Conservation (phyloP, 768 basidiomycete species). For the Cystofilobasidium ferigula region DNA sequence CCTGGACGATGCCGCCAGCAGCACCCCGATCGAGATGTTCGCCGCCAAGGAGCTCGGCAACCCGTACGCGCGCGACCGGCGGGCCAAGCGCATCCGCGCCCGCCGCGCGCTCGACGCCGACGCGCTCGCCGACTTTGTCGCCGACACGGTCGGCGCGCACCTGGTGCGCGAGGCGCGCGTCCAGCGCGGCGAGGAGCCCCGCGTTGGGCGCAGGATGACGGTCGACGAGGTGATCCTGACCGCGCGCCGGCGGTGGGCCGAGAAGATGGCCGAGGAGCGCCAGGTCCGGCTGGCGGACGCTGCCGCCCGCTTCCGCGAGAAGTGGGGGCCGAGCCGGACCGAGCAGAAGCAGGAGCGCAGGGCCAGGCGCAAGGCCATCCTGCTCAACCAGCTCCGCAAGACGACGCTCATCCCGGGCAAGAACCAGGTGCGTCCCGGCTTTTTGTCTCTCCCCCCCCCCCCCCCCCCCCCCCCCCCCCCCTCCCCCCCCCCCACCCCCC, state of each 20-base stretch:
- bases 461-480: background rate
- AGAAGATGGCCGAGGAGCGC: background rate
- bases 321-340: conserved; percentile 4
- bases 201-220: conserved; percentile 6
- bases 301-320: background rate
- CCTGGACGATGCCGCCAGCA: background rate
- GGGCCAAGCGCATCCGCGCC: background rate
- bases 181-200: background rate
- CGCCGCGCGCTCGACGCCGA: background rate
- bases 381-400: background rate
- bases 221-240: conserved; percentile 8
- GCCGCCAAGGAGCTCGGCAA: conserved; percentile 1
- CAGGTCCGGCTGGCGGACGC: background rate
- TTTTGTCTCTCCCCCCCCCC: background rate
- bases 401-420: conserved; percentile 4
- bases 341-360: background rate
- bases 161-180: background rate
- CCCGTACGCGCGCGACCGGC: background rate
- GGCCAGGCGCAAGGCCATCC: background rate
- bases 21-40: background rate
- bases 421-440: conserved; percentile 3
- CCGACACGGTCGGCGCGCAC: background rate
- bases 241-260: conserved; percentile 2
- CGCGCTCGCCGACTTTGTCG: background rate
- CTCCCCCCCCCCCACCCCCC: no score